These are phyloP conservation scores for Daphne laureola DNA, from an alignment of 441 rosid species.

Conservation along the genomic window DNA sequence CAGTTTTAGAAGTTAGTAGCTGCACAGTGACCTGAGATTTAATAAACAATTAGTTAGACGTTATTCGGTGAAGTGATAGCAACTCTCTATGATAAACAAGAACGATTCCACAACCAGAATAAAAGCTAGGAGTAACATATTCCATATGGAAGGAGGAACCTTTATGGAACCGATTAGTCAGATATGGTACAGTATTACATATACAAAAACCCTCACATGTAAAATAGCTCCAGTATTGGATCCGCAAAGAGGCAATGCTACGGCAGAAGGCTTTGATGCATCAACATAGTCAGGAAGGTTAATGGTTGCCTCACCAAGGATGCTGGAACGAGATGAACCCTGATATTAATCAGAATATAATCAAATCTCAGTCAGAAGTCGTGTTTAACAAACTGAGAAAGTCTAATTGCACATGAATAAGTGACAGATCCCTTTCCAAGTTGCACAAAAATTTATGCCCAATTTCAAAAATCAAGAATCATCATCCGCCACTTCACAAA, in stretches of 20 bases:
- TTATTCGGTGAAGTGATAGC: no score
- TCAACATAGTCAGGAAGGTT: slow-evolving; percentile 94
- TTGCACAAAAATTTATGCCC: no score
- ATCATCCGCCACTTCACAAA: no score
- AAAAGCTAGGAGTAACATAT: not conserved
- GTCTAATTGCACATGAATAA: no score
- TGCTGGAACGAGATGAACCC: slow-evolving; percentile 92
- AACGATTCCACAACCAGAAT: not conserved
- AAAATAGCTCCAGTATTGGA: slow-evolving; percentile 79
- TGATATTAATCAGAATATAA: slow-evolving; percentile 27
- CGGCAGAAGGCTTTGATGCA: slow-evolving; percentile 74
- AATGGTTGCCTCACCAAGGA: slow-evolving; percentile 90
- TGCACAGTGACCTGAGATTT: slow-evolving; percentile 79
- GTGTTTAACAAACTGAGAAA: not conserved
- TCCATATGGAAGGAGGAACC: not conserved
- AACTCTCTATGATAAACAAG: no score
- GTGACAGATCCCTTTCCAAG: no score
- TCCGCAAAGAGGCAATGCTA: slow-evolving; percentile 72
- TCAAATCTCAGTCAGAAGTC: slow-evolving; percentile 13
- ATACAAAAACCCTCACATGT: slow-evolving; percentile 66
- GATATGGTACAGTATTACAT: slow-evolving; percentile 13
- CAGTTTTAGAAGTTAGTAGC: slow-evolving; percentile 97
- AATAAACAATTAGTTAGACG: slow-evolving; percentile 3
- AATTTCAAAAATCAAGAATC: no score
- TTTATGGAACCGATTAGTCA: no score